Percentiles rank a stretch among this genome's conserved stretches.
phyloP scores from a whole-genome alignment of 1,284 basidiomycete genomes.

The Tilletiopsis washingtonensis region DNA sequence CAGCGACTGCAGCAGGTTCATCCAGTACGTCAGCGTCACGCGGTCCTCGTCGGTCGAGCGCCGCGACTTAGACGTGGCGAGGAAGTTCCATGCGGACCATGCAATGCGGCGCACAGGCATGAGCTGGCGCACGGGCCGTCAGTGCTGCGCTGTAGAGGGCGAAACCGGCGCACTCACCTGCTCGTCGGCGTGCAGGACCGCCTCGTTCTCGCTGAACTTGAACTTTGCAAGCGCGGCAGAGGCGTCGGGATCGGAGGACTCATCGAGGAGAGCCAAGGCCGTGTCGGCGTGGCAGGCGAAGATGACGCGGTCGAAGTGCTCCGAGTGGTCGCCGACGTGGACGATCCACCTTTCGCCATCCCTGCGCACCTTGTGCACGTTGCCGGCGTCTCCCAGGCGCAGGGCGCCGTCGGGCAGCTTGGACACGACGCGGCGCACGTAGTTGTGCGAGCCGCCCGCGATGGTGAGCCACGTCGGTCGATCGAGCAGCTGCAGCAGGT shows the following conservation, averaged over 20 bases:
- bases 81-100: conserved; percentile 38
- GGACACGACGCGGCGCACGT: conserved; percentile 23
- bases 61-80: conserved; percentile 17
- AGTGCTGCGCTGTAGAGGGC: conserved; percentile 1
- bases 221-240: conserved; percentile 9
- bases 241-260: conserved; percentile 52
- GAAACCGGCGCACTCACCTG: conserved; percentile 48
- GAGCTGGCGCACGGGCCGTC: background rate
- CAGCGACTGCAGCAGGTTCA: conserved; percentile 71
- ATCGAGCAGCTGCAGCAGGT: conserved; percentile 65
- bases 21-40: conserved; percentile 55
- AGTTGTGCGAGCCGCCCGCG: conserved; percentile 55
- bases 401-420: conserved; percentile 9
- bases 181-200: conserved; percentile 59
- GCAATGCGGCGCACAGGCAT: conserved; percentile 26
- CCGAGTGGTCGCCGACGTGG: conserved; percentile 51
- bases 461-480: conserved; percentile 72
- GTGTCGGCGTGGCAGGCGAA: conserved; percentile 69
- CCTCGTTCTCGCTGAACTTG: conserved; percentile 63
- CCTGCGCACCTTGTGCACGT: conserved; percentile 2
- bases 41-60: conserved; percentile 17
- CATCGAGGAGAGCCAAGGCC: conserved; percentile 56
- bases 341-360: conserved; percentile 41
- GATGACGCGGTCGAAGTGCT: conserved; percentile 66
- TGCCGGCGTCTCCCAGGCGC: conserved; percentile 14